Evolutionary conservation across 2,329 filamentous ascomycete genomes (phyloP).

Genomic region (Exserohilum rostratum): DNA sequence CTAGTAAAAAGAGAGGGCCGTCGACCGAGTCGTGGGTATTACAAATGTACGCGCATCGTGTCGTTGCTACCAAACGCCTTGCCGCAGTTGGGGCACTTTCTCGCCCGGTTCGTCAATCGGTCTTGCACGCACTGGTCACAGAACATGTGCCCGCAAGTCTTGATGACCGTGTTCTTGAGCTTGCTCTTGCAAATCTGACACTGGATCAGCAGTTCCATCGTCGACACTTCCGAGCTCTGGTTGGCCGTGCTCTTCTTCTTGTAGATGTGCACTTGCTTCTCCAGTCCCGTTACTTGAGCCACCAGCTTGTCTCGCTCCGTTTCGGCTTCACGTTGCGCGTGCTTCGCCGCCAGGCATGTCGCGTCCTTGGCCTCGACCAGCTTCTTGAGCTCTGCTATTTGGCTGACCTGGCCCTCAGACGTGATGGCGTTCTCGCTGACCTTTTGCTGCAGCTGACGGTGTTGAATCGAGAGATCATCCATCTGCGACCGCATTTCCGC

Average conservation of each 20-base stretch:
- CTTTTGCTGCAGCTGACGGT: slow-evolving; percentile 75
- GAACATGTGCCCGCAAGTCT: slow-evolving; percentile 93
- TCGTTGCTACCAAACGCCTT: slow-evolving; percentile 91
- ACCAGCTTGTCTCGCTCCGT: slow-evolving; percentile 80
- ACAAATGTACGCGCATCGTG: slow-evolving; percentile 67
- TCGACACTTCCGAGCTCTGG: slow-evolving; percentile 80
- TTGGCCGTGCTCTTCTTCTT: slow-evolving; percentile 82
- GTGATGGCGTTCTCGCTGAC: slow-evolving; percentile 72
- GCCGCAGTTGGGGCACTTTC: slow-evolving; percentile 94
- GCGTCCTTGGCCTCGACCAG: slow-evolving; percentile 78
- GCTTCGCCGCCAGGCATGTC: slow-evolving; percentile 67
- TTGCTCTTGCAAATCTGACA: slow-evolving; percentile 92
- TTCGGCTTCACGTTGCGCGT: slow-evolving; percentile 65
- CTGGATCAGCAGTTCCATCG: slow-evolving; percentile 78
- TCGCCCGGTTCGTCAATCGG: slow-evolving; percentile 83
- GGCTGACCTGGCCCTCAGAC: slow-evolving; percentile 74
- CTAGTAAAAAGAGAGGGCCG: background rate
- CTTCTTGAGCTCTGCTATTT: slow-evolving; percentile 77
- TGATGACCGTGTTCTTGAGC: slow-evolving; percentile 92
- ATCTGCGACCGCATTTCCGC: slow-evolving; percentile 82
- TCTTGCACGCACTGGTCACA: slow-evolving; percentile 91
- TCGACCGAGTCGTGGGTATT: background rate
- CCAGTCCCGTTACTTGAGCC: slow-evolving; percentile 75
- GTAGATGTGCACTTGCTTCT: slow-evolving; percentile 85
- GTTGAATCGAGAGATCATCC: slow-evolving; percentile 70